These are phyloP conservation scores for Dictyostelium firmibasis DNA, from an alignment of 78 protist genomes.

Conservation along the genomic window DNA sequence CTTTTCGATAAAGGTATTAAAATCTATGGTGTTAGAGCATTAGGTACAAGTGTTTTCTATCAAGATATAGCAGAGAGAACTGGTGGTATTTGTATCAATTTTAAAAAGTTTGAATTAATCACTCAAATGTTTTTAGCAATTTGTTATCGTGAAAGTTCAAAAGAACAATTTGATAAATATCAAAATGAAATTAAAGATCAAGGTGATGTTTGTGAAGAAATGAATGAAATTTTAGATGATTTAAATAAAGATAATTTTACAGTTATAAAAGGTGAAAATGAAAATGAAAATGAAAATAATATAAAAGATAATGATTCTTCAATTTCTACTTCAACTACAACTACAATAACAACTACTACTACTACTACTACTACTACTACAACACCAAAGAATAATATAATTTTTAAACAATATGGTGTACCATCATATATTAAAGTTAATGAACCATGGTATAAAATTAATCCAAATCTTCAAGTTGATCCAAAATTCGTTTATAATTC, in stretches of 20 bases:
- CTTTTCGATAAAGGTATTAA: conserved; percentile 62
- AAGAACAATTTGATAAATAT: conserved; percentile 44
- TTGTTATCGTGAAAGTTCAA: conserved; percentile 75
- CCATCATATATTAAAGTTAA: conserved; percentile 35
- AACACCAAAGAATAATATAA: background rate
- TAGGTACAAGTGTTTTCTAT: conserved; percentile 47
- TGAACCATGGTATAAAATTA: conserved; percentile 42
- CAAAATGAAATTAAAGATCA: conserved; percentile 35
- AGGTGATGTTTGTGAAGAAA: conserved; percentile 27
- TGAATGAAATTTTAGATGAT: conserved; percentile 33
- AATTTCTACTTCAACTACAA: background rate
- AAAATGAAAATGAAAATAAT: background rate
- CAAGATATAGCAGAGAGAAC: conserved; percentile 74
- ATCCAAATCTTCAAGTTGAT: background rate
- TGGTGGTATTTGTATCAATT: conserved; percentile 75
- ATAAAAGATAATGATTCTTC: background rate
- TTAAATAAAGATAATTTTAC: conserved; percentile 52
- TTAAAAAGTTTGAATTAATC: conserved; percentile 57
- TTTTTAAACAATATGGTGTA: conserved; percentile 31
- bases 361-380: conserved; percentile 24
- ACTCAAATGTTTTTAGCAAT: conserved; percentile 87
- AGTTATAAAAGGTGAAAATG: conserved; percentile 1
- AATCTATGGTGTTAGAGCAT: conserved; percentile 81
- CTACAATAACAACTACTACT: conserved; percentile 34
- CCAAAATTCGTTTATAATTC: conserved; percentile 35